Evolutionary conservation across 768 basidiomycete genomes (phyloP).

Genomic region (Lanmaoa pseudosensibilis): DNA sequence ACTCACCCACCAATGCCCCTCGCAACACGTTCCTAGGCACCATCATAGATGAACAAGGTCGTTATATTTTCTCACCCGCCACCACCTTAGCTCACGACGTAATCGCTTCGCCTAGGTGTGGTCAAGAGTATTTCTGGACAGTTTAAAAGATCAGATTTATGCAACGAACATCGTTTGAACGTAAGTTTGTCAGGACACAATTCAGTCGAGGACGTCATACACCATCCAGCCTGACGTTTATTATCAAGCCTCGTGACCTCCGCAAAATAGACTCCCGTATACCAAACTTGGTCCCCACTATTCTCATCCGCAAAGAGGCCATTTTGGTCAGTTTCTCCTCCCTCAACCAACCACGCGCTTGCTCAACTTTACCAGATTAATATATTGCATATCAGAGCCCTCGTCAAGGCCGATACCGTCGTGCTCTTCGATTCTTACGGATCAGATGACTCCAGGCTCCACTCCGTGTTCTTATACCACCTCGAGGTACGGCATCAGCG

Average conservation of each 20-base stretch:
- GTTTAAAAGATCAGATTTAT: constrained; percentile 89
- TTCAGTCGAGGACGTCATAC: constrained; percentile 18
- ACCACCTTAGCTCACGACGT: constrained; percentile 21
- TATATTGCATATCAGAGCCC: constrained; percentile 90
- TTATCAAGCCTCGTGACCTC: constrained; percentile 81
- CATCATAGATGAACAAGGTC: constrained; percentile 81
- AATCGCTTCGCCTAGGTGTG: constrained; percentile 52
- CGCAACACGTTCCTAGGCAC: constrained; percentile 58
- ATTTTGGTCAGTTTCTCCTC: constrained; percentile 63
- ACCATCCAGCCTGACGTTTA: constrained; percentile 24
- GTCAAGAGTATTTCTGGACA: constrained; percentile 87
- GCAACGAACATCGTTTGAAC: constrained; percentile 83
- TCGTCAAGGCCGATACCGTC: constrained; percentile 91
- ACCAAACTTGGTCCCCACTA: constrained; percentile 93
- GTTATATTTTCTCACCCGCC: constrained; percentile 22
- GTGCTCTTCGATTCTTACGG: constrained; percentile 92
- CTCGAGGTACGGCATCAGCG: constrained; percentile 57
- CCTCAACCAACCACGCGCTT: constrained; percentile 3
- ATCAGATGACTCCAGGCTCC: constrained; percentile 79
- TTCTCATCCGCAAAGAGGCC: constrained; percentile 84
- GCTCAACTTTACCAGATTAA: constrained; percentile 59
- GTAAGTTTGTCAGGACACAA: constrained; percentile 49
- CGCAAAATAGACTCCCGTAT: constrained; percentile 95
- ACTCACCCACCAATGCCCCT: constrained; percentile 8
- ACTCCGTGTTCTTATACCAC: constrained; percentile 86